A percentile compares a stretch with the other conserved stretches of the same genome.
Conservation (phyloP, 2,329 filamentous ascomycete species). For the Curvularia spicifera region DNA sequence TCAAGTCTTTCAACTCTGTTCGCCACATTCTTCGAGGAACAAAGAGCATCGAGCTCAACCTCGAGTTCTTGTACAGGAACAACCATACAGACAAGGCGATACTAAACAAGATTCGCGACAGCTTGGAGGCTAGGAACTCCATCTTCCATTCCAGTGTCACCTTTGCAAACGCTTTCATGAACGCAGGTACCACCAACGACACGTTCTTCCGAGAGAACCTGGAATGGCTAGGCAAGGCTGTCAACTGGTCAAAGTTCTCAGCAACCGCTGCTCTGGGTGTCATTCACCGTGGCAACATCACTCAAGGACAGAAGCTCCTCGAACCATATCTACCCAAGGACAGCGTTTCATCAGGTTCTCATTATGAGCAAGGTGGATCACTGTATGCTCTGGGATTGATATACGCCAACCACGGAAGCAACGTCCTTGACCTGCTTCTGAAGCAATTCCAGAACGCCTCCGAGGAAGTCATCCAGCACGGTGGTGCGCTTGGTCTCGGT, state of each 20-base stretch:
- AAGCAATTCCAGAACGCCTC: slow-evolving; percentile 75
- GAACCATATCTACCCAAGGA: slow-evolving; percentile 91
- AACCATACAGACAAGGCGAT: slow-evolving; percentile 92
- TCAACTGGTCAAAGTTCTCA: slow-evolving; percentile 99
- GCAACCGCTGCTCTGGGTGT: slow-evolving; percentile 95
- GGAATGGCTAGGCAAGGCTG: slow-evolving; percentile 96
- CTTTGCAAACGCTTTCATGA: slow-evolving; percentile 99
- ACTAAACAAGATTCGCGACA: slow-evolving; percentile 95
- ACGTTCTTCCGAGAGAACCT: slow-evolving; percentile 98
- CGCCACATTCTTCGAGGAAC: slow-evolving; percentile 78
- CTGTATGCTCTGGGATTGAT: slow-evolving; percentile 95
- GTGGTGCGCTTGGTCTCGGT: slow-evolving; percentile 91
- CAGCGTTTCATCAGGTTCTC: slow-evolving; percentile 75
- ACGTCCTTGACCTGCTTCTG: slow-evolving; percentile 81
- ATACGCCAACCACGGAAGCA: slow-evolving; percentile 94
- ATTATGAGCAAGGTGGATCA: slow-evolving; percentile 95
- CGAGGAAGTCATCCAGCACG: slow-evolving; percentile 95
- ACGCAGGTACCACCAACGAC: slow-evolving; percentile 96
- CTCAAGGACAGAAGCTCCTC: slow-evolving; percentile 89
- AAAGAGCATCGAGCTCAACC: slow-evolving; percentile 90
- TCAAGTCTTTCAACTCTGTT: slow-evolving; percentile 63
- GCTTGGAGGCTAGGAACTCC: slow-evolving; percentile 91
- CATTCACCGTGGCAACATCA: slow-evolving; percentile 93
- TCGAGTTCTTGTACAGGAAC: slow-evolving; percentile 95
- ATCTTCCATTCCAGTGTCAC: slow-evolving; percentile 98